Percentiles rank a stretch among this genome's conserved stretches.
Conservation (phyloP, 2,329 filamentous ascomycete genomes). For the Colletotrichum zoysiae region DNA sequence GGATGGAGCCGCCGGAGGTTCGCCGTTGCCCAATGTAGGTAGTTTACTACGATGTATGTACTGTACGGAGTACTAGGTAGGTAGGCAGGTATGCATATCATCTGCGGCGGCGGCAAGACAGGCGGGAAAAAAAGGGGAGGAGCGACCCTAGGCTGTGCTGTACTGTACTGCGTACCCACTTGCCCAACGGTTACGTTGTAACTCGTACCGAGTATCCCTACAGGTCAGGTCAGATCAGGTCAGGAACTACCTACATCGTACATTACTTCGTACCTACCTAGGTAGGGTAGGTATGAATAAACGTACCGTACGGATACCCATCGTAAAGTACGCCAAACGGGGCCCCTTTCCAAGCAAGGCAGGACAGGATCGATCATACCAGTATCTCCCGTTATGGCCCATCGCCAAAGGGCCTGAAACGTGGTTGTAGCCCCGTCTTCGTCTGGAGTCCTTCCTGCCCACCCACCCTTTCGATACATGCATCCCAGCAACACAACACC, state of each 20-base stretch:
- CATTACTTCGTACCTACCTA: no score
- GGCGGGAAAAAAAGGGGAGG: not conserved
- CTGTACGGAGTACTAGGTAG: no score
- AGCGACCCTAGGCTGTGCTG: not conserved
- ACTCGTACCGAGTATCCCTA: no score
- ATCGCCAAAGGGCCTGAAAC: slow-evolving; percentile 35
- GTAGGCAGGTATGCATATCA: no score
- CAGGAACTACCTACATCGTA: no score
- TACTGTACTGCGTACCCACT: no score
- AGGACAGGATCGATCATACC: not conserved
- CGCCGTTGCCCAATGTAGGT: slow-evolving; percentile 15
- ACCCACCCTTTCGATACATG: slow-evolving; percentile 17
- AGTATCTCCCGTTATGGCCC: slow-evolving; percentile 12
- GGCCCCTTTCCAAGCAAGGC: no score
- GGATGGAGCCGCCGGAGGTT: slow-evolving; percentile 33
- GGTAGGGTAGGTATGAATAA: no score
- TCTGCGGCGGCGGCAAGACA: not conserved
- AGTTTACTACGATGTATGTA: no score
- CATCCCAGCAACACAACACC: not conserved
- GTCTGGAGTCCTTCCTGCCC: slow-evolving; percentile 35
- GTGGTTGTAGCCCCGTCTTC: slow-evolving; percentile 34
- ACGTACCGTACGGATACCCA: no score
- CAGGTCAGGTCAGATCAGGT: no score
- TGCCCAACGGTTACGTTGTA: not conserved
- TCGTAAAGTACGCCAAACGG: not conserved